phyloP scores from a whole-genome alignment of 768 basidiomycete species.

The Calocybe indica region DNA sequence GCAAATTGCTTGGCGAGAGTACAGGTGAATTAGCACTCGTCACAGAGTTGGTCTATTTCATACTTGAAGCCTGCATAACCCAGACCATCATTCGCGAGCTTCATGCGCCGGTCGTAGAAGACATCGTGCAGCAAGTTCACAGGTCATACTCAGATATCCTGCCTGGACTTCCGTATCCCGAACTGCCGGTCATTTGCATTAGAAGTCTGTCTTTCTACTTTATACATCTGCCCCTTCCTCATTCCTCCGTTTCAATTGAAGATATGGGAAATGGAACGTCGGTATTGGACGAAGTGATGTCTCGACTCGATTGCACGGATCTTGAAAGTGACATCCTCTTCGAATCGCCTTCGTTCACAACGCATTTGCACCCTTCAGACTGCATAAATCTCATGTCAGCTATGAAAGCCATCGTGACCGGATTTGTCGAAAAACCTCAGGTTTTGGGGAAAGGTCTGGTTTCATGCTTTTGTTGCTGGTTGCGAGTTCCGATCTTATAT shows the following conservation, averaged over 20 bases:
- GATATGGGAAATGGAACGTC: slow-evolving; percentile 29
- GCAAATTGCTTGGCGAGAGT: slow-evolving; percentile 48
- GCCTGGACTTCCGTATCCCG: slow-evolving; percentile 51
- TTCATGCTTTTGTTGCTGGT: background rate
- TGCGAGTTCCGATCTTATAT: background rate
- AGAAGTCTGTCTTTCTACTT: slow-evolving; percentile 33
- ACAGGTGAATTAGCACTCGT: slow-evolving; percentile 32
- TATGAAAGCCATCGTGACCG: slow-evolving; percentile 50
- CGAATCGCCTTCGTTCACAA: slow-evolving; percentile 20
- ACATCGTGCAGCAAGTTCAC: slow-evolving; percentile 36
- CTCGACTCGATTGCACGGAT: slow-evolving; percentile 24
- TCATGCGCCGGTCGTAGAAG: slow-evolving; percentile 41
- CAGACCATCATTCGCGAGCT: slow-evolving; percentile 36
- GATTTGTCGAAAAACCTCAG: slow-evolving; percentile 39
- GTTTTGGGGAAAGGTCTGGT: slow-evolving; percentile 17
- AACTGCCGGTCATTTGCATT: slow-evolving; percentile 55
- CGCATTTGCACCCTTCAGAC: slow-evolving; percentile 54
- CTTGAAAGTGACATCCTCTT: slow-evolving; percentile 5
- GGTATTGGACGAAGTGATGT: slow-evolving; percentile 39
- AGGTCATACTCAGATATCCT: slow-evolving; percentile 39
- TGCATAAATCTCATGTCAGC: slow-evolving; percentile 43
- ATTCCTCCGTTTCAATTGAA: slow-evolving; percentile 27
- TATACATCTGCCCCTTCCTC: background rate
- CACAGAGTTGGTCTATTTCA: background rate
- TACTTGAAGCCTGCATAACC: slow-evolving; percentile 2